Conservation (phyloP, 2,329 filamentous ascomycete genomes). For the Curvularia lunata region DNA sequence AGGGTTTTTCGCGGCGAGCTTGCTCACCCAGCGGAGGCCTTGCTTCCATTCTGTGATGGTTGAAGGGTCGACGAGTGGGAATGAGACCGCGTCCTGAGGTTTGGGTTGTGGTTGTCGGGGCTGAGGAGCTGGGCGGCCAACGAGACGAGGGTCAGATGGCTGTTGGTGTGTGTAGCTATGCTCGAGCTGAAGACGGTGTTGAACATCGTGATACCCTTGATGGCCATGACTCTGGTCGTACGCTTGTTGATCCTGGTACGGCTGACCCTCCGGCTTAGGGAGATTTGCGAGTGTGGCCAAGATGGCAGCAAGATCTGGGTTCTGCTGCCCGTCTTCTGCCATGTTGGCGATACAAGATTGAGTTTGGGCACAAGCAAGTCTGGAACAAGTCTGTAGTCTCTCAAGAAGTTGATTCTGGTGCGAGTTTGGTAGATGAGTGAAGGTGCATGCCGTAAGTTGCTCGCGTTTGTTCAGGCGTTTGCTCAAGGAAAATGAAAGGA, state of each 20-base stretch:
- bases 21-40: conserved; percentile 56
- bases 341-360: conserved; percentile 27
- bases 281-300: conserved; percentile 45
- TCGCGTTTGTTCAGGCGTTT: too few relatives aligned
- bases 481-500: conserved; percentile 16
- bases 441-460: conserved; percentile 21
- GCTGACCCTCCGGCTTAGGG: conserved; percentile 22
- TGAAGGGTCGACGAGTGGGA: conserved; percentile 52
- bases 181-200: conserved; percentile 7
- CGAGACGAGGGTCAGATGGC: conserved; percentile 32
- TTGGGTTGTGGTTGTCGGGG: conserved; percentile 20
- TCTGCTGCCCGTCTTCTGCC: conserved; percentile 34
- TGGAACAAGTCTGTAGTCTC: not conserved
- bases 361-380: not conserved
- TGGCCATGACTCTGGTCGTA: conserved; percentile 10
- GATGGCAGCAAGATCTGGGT: conserved; percentile 45
- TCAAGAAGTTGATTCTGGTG: conserved; percentile 3
- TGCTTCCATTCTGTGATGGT: conserved; percentile 58
- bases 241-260: conserved; percentile 19
- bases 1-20: conserved; percentile 54
- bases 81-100: conserved; percentile 27
- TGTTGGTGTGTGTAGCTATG: conserved; percentile 15
- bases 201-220: conserved; percentile 8
- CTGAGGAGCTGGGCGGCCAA: conserved; percentile 23
- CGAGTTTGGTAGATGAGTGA: not conserved